Evolutionary conservation across 192 early-diverging fungal species (phyloP), one percentile per base, ranked within the genome.

Genomic region (Spizellomyces punctatus): DNA sequence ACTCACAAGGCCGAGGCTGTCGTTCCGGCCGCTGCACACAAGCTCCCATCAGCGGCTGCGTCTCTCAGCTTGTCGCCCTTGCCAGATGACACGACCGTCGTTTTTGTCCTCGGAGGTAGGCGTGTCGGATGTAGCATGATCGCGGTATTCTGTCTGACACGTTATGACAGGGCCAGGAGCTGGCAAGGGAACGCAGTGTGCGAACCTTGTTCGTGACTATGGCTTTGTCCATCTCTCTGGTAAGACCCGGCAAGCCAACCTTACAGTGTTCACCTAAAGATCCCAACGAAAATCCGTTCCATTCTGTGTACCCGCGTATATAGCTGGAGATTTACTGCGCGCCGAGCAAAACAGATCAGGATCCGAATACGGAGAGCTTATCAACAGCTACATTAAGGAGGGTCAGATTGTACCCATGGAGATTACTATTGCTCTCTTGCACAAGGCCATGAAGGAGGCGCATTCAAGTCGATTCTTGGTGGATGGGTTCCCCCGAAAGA

Each of bases 111-210:
- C 6, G 94, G 94, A 21, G 86, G 82, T 83, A 49, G 49, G 66
- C 46, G 19, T 61, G 14, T 22, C 16, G 44, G 27, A 27, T 60
- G 6, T 14, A 41, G 3, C 16, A 16, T 69, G 68, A 27, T 60
- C 17, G 27, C 19, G 48, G 14, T 19, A 57, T 4, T 44, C 14
- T 43, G 22, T 17, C 72, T 58, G 49, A 49, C 43, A 10, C 10
- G 46, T 47, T 2, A 48, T 44, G 14, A 8, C 49, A 80, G 79
- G 83, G 0, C 83, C 83, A 7, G 83, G 83, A 44, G 81, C 81
- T 8, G 97, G 97, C 63, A 99, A 99, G 77, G 97, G 97, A 45
- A 99, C 97, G 14, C 94, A 98, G 80, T 96, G 95, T 74, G 87
- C 85, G 6, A 91, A 91, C 54, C 80, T 99, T 48, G 93, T 92